phyloP scores from a whole-genome alignment of 805 yeast genomes.

The Sungouiella blattae region DNA sequence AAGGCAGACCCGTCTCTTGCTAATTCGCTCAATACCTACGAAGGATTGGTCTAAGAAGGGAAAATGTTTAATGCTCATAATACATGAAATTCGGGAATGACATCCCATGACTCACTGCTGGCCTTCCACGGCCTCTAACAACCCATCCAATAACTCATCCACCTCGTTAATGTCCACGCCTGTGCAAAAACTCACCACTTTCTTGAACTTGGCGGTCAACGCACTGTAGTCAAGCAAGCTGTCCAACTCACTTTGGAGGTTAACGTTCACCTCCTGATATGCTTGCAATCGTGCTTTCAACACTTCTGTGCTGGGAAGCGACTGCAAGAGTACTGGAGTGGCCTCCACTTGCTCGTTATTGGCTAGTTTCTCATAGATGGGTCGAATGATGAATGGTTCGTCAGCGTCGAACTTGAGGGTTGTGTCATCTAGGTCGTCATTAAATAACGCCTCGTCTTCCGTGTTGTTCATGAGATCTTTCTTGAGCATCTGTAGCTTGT shows the following conservation, averaged over 20 bases:
- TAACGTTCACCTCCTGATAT: conserved; percentile 64
- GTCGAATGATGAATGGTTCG: conserved; percentile 77
- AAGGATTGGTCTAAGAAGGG: conserved; percentile 76
- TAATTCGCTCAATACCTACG: conserved; percentile 74
- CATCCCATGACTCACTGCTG: conserved; percentile 29
- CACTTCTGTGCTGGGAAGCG: conserved; percentile 45
- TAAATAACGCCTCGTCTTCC: conserved; percentile 23
- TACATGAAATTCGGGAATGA: not conserved
- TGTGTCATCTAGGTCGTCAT: conserved; percentile 53
- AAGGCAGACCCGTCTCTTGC: conserved; percentile 75
- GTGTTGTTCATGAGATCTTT: conserved; percentile 30
- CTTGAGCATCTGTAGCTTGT: conserved; percentile 28
- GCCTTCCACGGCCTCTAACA: conserved; percentile 87
- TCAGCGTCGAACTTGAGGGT: conserved; percentile 76
- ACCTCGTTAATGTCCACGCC: conserved; percentile 81
- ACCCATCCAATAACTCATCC: conserved; percentile 75
- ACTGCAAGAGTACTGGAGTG: conserved; percentile 23
- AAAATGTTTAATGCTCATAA: not conserved
- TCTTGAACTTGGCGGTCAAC: conserved; percentile 64
- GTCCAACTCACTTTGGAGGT: conserved; percentile 49
- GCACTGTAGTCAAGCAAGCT: conserved; percentile 45
- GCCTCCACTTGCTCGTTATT: conserved; percentile 23
- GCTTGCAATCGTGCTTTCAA: conserved; percentile 79
- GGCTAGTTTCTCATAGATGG: conserved; percentile 52
- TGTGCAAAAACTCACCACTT: conserved; percentile 86